Evolutionary conservation across 2,329 filamentous ascomycete species (phyloP).

Genomic region (Scedosporium minutisporum): DNA sequence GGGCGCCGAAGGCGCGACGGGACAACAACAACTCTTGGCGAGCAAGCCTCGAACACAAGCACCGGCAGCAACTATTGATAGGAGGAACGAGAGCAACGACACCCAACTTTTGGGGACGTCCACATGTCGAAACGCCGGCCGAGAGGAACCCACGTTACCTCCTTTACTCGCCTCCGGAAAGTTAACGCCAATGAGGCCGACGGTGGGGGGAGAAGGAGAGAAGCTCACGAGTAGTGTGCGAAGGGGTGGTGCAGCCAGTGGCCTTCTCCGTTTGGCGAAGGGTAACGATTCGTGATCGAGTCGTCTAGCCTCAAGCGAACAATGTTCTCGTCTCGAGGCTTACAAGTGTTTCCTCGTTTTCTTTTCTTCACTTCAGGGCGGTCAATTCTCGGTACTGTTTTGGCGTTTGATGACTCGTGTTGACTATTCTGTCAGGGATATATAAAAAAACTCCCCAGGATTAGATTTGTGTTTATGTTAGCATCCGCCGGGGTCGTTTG

Average conservation of each 20-base stretch:
- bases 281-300: constrained; percentile 7
- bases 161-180: not conserved
- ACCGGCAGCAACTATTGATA: not conserved
- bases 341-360: too few species aligned
- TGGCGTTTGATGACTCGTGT: too few species aligned
- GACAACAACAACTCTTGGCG: not conserved
- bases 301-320: too few species aligned
- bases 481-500: too few species aligned
- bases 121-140: not conserved
- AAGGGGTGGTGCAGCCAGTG: constrained; percentile 40
- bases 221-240: constrained; percentile 33
- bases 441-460: too few species aligned
- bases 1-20: not conserved
- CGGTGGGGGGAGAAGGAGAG: constrained; percentile 12
- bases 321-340: not conserved
- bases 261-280: constrained; percentile 37
- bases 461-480: too few species aligned
- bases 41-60: not conserved
- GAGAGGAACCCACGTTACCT: not conserved
- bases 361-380: too few species aligned
- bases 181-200: not conserved
- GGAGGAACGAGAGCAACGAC: not conserved
- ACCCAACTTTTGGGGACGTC: not conserved
- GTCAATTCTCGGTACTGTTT: too few species aligned
- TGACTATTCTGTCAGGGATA: too few species aligned